Evolutionary conservation across 75 land plant species (phyloP), one percentile per base, ranked within the genome.

Genomic region (Picea glauca): DNA sequence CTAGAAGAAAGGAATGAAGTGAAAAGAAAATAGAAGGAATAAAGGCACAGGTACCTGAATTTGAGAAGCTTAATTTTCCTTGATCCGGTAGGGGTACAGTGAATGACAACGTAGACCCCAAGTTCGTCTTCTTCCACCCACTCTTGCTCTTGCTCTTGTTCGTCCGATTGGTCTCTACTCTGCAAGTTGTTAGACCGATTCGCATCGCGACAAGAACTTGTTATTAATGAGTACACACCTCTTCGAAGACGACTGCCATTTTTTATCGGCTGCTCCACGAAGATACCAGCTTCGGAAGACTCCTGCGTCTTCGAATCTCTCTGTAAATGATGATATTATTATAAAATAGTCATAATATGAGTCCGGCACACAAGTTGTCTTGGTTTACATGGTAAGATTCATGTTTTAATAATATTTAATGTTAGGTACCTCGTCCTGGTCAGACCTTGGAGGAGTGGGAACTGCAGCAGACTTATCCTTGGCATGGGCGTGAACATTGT

Each of bases 41-140:
- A 40, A 40, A 40, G 43, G 43, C 4, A 4, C 58, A 59, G 50
- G 73, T 32, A 90, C 98, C 98, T 96, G 93, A 96, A 96, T 63
- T 96, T 78, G 23, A 96, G 90, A 15, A 96, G 94, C 59, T 93
- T 87, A 26, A 96, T 87, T 74, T 96, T 94, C 78, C 93, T 86
- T 26, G 83, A 64, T 14, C 95, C 95, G 61, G 79, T 83, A 54
- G 88, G 87, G 30, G 85, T 74, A 18, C 83, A 72, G 59, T 86
- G 66, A 40, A 91, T 86, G 21, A 93, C 91, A 58, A 93, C 89
- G 78, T 93, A 93, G 1, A 93, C 95, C 5, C 95, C 95, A 18
- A 91, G 95, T 78, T 91, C 95, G 35, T 93, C 95, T 83, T 93
- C 88, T 68, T 93, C 93, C 17, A 91, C 91, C 95, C 95, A 93